Evolutionary conservation across 331 rosid species (phyloP).

Genomic region (Erythrophleum ivorense): DNA sequence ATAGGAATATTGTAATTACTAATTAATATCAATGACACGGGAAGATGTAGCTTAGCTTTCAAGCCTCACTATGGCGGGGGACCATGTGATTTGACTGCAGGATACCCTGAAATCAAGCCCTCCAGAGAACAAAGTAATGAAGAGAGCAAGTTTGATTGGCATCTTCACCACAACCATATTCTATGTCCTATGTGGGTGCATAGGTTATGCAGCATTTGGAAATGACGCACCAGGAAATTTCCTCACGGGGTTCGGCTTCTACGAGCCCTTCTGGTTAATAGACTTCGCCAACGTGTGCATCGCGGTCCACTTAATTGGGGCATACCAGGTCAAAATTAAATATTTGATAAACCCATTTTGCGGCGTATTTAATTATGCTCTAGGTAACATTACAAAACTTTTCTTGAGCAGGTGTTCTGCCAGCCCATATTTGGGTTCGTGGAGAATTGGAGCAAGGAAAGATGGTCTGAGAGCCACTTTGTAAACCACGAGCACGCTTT

Average conservation of each 20-base stretch:
- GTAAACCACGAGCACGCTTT: constrained; percentile 58
- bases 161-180: constrained; percentile 85
- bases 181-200: constrained; percentile 80
- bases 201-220: constrained; percentile 97
- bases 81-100: constrained; percentile 48
- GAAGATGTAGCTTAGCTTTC: background rate
- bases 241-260: constrained; percentile 99
- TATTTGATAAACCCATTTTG: background rate
- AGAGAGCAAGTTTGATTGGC: constrained; percentile 77
- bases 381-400: background rate
- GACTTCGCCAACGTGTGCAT: constrained; percentile 91
- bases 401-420: constrained; percentile 67
- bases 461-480: constrained; percentile 74
- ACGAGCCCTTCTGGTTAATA: constrained; percentile 95
- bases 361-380: background rate
- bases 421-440: constrained; percentile 86
- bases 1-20: background rate
- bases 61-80: background rate
- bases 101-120: constrained; percentile 88
- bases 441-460: constrained; percentile 52
- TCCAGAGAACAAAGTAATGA: constrained; percentile 87
- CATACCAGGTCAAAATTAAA: constrained; percentile 75
- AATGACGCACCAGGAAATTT: constrained; percentile 93
- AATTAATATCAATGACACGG: background rate
- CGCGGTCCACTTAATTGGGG: constrained; percentile 81